Percentiles rank a stretch among this genome's conserved stretches.
Evolutionary conservation across 352 stramenopile species (phyloP).

Genomic region (Globisporangium radiosum): DNA sequence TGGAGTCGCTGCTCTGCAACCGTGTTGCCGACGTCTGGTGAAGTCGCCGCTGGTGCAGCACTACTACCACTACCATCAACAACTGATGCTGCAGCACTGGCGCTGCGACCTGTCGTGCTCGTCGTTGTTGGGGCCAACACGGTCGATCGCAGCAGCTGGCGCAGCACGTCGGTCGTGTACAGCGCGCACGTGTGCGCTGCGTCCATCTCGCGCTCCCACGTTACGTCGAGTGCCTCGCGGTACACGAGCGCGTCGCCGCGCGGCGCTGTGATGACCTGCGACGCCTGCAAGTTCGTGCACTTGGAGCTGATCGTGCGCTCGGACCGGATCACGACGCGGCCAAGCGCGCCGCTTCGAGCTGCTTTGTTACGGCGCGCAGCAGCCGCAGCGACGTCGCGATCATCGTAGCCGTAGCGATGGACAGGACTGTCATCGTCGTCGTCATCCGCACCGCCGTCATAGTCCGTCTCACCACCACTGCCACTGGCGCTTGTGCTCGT

Average conservation of each 20-base stretch:
- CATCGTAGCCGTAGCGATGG: no score
- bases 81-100: no score
- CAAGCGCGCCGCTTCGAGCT: constrained; percentile 16
- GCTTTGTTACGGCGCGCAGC: no score
- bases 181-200: constrained; percentile 48
- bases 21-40: no score
- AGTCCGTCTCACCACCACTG: background rate
- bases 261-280: constrained; percentile 62
- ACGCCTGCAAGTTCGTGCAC: constrained; percentile 73
- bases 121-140: constrained; percentile 8
- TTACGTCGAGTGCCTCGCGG: constrained; percentile 65
- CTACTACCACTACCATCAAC: no score
- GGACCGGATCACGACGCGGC: constrained; percentile 47
- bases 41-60: no score
- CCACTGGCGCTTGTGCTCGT: background rate
- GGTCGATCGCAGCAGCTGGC: constrained; percentile 26
- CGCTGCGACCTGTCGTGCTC: no score
- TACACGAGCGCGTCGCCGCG: constrained; percentile 42
- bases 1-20: constrained; percentile 41
- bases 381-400: no score
- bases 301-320: constrained; percentile 81
- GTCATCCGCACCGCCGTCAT: no score
- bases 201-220: constrained; percentile 66
- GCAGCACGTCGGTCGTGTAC: constrained; percentile 46
- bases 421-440: no score